Percentiles rank a stretch among this genome's conserved stretches.
phyloP scores from a whole-genome alignment of 2,329 filamentous ascomycete species.

The Pochonia chlamydosporia region DNA sequence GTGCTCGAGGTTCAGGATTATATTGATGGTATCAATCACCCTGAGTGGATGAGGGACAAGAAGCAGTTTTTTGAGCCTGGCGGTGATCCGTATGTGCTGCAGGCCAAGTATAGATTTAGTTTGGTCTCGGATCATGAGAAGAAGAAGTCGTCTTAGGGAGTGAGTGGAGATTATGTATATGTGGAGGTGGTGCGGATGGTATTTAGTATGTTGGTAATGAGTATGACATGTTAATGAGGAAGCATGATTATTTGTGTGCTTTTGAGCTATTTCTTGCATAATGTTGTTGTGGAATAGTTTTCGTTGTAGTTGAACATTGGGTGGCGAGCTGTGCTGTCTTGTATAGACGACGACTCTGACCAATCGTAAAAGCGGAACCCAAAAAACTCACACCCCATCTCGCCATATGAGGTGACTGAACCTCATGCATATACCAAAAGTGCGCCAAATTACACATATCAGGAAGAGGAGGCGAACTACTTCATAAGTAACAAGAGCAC shows the following conservation, averaged over 20 bases:
- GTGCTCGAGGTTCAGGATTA: constrained; percentile 91
- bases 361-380: constrained; percentile 3
- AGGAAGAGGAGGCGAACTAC: no score
- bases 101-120: constrained; percentile 56
- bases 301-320: no score
- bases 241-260: no score
- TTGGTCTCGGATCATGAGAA: constrained; percentile 23
- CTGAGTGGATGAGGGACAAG: constrained; percentile 65
- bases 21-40: constrained; percentile 91
- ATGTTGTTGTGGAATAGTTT: no score
- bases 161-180: background rate
- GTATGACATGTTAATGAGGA: background rate
- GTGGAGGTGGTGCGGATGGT: no score
- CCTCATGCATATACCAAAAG: no score
- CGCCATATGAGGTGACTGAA: background rate
- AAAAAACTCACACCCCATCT: constrained; percentile 2
- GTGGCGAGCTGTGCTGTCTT: no score
- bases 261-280: no score
- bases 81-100: constrained; percentile 54
- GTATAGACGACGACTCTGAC: background rate
- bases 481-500: background rate
- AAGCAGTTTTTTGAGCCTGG: constrained; percentile 57
- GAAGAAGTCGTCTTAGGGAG: background rate
- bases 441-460: no score
- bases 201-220: no score